A percentile compares a stretch with the other conserved stretches of the same genome.
Conservation (phyloP, 768 basidiomycete genomes). For the Mycena sanguinolenta region DNA sequence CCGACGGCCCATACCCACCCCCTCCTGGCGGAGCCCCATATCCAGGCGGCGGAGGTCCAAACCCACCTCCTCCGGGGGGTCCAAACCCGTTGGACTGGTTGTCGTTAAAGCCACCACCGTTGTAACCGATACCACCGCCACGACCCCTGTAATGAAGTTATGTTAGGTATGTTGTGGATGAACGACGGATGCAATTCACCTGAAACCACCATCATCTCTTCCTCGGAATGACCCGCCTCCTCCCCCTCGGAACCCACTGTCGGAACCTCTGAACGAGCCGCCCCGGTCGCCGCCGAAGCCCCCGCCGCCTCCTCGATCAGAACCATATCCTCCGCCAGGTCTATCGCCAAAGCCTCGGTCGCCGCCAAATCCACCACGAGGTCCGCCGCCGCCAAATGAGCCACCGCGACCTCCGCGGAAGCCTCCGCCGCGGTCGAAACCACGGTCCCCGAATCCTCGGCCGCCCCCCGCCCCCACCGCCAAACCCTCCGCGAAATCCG, state of each 20-base stretch:
- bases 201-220: conserved; percentile 51
- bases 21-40: conserved; percentile 59
- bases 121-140: conserved; percentile 79
- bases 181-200: conserved; percentile 35
- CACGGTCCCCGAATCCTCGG: conserved; percentile 57
- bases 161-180: conserved; percentile 5
- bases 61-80: conserved; percentile 50
- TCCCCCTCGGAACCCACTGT: conserved; percentile 31
- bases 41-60: conserved; percentile 44
- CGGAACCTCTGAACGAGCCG: conserved; percentile 38
- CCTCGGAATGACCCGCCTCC: conserved; percentile 42
- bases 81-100: conserved; percentile 66
- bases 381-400: conserved; percentile 43
- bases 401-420: conserved; percentile 59
- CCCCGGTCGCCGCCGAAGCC: conserved; percentile 51
- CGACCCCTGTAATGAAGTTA: conserved; percentile 59
- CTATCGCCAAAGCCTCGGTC: conserved; percentile 53
- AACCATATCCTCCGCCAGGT: conserved; percentile 46
- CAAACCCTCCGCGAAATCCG: conserved; percentile 54
- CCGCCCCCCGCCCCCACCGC: conserved; percentile 45
- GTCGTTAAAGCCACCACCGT: conserved; percentile 70
- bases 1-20: conserved; percentile 60
- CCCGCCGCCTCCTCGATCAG: conserved; percentile 56
- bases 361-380: conserved; percentile 46
- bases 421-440: conserved; percentile 54